Conservation (phyloP, 129 eudicot genomes). For the Ambrosia trifida region DNA sequence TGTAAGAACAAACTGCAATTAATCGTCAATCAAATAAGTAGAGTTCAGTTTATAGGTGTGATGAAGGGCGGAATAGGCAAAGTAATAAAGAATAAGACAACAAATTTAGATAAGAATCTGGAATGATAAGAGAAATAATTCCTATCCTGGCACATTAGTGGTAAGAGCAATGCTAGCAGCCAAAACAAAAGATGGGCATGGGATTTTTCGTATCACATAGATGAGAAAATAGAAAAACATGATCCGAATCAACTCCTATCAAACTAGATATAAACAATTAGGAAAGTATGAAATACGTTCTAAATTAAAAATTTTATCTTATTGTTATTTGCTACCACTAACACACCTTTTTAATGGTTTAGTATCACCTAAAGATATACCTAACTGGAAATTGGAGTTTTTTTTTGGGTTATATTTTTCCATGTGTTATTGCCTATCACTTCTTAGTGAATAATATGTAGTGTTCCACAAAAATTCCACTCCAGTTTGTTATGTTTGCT, state of each 20-base stretch:
- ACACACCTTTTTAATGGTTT: conserved; percentile 2
- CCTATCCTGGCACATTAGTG: background rate
- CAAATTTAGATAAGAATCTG: background rate
- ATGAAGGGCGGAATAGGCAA: background rate
- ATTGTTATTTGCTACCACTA: conserved; percentile 2
- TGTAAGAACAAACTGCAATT: background rate
- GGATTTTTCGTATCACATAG: conserved; percentile 2
- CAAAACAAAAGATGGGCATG: conserved; percentile 6
- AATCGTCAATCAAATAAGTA: background rate
- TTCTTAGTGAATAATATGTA: conserved; percentile 6
- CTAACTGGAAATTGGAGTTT: conserved; percentile 6
- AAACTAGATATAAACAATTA: conserved; percentile 1
- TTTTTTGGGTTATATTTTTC: background rate
- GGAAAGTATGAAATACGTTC: conserved; percentile 4
- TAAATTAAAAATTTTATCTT: background rate
- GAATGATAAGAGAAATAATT: conserved; percentile 4
- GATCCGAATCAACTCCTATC: background rate
- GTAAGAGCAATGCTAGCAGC: background rate
- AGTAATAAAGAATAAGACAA: conserved; percentile 1
- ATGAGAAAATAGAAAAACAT: conserved; percentile 15
- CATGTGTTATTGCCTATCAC: background rate
- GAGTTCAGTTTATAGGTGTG: background rate
- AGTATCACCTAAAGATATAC: background rate
- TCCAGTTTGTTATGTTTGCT: conserved; percentile 2
- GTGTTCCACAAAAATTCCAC: background rate